These are phyloP conservation scores for Pseudogymnoascus sp. DNA, from an alignment of 2,329 filamentous ascomycete species.

Conservation along the genomic window DNA sequence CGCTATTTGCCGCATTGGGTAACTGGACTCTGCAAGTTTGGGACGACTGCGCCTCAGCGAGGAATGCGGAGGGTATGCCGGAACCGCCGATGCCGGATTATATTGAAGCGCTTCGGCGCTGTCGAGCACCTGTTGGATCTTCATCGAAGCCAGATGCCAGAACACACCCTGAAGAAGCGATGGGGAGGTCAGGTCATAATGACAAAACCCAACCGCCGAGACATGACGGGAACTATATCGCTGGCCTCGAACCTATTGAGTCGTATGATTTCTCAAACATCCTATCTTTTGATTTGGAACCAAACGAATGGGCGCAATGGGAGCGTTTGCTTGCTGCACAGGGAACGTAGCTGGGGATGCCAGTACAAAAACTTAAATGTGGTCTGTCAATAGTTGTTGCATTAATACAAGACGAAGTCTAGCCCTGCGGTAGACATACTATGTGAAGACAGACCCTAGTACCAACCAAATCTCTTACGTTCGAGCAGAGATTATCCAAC, in stretches of 20 bases:
- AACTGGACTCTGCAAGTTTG: conserved; percentile 26
- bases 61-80: conserved; percentile 16
- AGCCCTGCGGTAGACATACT: not conserved
- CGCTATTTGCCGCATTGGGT: conserved; percentile 23
- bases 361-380: not conserved
- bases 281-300: conserved; percentile 23
- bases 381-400: not conserved
- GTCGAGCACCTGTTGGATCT: conserved; percentile 12
- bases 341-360: not conserved
- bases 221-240: conserved; percentile 1
- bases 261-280: conserved; percentile 20
- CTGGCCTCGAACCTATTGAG: conserved; percentile 12
- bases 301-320: conserved; percentile 26
- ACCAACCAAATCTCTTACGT: not conserved
- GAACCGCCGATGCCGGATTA: conserved; percentile 18
- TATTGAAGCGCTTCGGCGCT: conserved; percentile 20
- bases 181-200: not conserved
- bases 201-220: not conserved
- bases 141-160: conserved; percentile 1
- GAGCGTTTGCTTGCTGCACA: conserved; percentile 22
- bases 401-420: not conserved
- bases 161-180: not conserved
- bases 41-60: conserved; percentile 20
- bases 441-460: not conserved
- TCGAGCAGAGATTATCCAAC: not conserved